phyloP scores from a whole-genome alignment of 2,329 filamentous ascomycete species.

The Beauveria varroae region DNA sequence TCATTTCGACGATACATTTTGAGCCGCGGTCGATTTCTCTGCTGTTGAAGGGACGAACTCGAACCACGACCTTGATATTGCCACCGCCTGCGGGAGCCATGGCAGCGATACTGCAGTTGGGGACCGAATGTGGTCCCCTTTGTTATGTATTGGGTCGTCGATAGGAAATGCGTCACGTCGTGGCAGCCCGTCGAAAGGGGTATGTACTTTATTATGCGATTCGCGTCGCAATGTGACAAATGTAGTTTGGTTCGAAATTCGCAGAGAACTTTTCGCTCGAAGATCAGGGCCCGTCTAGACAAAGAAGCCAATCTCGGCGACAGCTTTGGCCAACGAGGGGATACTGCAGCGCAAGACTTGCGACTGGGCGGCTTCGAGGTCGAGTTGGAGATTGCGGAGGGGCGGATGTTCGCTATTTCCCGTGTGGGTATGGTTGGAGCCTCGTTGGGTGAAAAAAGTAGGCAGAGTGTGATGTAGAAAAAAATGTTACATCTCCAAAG shows the following conservation, averaged over 20 bases:
- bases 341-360: neutral
- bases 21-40: conserved; percentile 87
- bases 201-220: neutral
- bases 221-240: neutral
- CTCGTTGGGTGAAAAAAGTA: too few relatives aligned
- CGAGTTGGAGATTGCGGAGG: conserved; percentile 5
- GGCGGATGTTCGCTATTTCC: conserved; percentile 2
- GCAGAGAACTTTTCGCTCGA: neutral
- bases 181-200: conserved; percentile 5
- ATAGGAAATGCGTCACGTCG: neutral
- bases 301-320: neutral
- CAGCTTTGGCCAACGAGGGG: neutral
- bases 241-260: neutral
- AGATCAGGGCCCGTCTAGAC: neutral
- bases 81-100: conserved; percentile 62
- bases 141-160: neutral
- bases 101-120: conserved; percentile 21
- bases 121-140: conserved; percentile 30
- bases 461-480: neutral
- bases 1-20: conserved; percentile 98
- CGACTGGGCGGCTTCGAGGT: neutral
- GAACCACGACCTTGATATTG: conserved; percentile 99
- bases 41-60: conserved; percentile 89
- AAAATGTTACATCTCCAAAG: neutral
- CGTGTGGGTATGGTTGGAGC: neutral